These are phyloP conservation scores for Lactifluus hygrophoroides DNA, from an alignment of 768 basidiomycete species.

Conservation along the genomic window DNA sequence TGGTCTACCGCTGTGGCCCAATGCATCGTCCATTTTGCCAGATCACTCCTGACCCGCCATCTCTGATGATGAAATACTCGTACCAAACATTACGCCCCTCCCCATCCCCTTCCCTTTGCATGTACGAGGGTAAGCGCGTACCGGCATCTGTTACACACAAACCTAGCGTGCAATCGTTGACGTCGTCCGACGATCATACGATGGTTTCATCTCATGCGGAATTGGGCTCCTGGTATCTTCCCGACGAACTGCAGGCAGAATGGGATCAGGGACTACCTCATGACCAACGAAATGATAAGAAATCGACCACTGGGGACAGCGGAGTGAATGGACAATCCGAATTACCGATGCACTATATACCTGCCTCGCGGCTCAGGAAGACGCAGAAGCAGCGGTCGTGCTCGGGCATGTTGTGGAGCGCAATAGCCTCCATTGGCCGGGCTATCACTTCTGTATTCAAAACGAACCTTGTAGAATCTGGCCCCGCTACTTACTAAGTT, in stretches of 20 bases:
- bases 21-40: background rate
- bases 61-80: slow-evolving; percentile 13
- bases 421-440: slow-evolving; percentile 10
- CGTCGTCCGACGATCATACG: slow-evolving; percentile 1
- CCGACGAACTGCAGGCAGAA: slow-evolving; percentile 3
- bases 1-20: background rate
- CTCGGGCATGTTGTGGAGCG: slow-evolving; percentile 9
- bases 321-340: background rate
- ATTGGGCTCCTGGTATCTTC: slow-evolving; percentile 13
- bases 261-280: slow-evolving; percentile 1
- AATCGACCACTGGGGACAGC: background rate
- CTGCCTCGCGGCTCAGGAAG: slow-evolving; percentile 11
- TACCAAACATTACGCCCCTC: background rate
- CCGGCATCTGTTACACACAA: slow-evolving; percentile 8
- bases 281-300: background rate
- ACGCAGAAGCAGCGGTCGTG: slow-evolving; percentile 14
- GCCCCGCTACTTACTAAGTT: background rate
- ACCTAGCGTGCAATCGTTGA: slow-evolving; percentile 15
- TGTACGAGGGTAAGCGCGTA: slow-evolving; percentile 7
- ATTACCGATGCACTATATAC: slow-evolving; percentile 17
- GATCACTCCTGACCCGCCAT: slow-evolving; percentile 19
- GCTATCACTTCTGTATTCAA: slow-evolving; percentile 9
- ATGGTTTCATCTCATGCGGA: slow-evolving; percentile 11
- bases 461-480: background rate
- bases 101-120: slow-evolving; percentile 8